Base-by-base conservation (phyloP, 106 monocot species). In the Alisma plantagoaquatica region DNA sequence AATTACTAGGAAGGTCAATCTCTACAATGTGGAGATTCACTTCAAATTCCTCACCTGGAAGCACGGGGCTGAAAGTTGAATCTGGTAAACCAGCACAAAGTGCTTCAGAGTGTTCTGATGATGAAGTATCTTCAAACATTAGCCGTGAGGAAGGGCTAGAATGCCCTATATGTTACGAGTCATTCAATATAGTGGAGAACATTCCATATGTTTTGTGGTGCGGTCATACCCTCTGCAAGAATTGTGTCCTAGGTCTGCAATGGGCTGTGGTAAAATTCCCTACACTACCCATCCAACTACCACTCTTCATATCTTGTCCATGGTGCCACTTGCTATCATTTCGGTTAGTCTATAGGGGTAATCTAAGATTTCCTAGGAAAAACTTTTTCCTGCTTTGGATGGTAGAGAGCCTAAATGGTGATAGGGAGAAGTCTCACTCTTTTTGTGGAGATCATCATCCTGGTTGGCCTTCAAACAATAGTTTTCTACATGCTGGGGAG, bases 121-220 rank as follows among this genome's bases (percentile, higher is more conserved):
- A 57, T 16, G 57, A 57, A 25, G 57, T 10, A 10, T 57, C 57
- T 43, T 57, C 57, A 42, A 41, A 57, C 21, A 42, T 41, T 14
- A 57, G 57, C 30, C 12, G 57, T 22, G 57, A 57, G n/a, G 57
- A 23, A 57, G n/a, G n/a, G n/a, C n/a, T n/a, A n/a, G n/a, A n/a
- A n/a, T n/a, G n/a, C n/a, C n/a, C n/a, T n/a, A n/a, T 57, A 10
- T 57, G 57, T 23, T 57, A 43, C 42, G 57, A 57, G 26, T 57
- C 57, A 20, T 57, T 57, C 57, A 57, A 57, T 43, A 57, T 57
- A 16, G 57, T 57, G 57, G 57, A 57, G 57, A 57, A 57, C n/a
- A 23, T 57, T 17, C 57, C 57, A 0, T 57, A 57, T 23, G 57
- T 57, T 6, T 41, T 57, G 6, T 57, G n/a, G n/a, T n/a, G n/a